A percentile compares a stretch with the other conserved stretches of the same genome.
These are phyloP conservation scores for Bolboschoenus planiculmis DNA, from an alignment of 176 grass and related monocot species.

Conservation along the genomic window DNA sequence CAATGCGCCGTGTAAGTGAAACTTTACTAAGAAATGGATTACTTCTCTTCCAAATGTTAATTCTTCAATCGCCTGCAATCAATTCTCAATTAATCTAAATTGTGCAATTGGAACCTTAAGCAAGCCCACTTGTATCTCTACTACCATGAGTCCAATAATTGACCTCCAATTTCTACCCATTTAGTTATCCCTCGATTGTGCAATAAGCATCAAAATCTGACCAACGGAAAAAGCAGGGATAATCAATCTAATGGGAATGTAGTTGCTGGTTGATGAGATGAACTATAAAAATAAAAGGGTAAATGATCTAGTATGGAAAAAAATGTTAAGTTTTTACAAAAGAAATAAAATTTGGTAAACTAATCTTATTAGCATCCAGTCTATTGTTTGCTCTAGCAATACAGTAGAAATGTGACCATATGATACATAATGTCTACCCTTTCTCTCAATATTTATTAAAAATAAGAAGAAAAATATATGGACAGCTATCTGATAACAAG, in stretches of 20 bases:
- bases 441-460: background rate
- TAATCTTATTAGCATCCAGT: background rate
- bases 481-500: background rate
- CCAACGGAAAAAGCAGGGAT: background rate
- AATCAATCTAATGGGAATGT: background rate
- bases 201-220: background rate
- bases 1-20: constrained; percentile 66
- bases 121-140: background rate
- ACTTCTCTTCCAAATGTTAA: background rate
- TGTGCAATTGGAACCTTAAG: background rate
- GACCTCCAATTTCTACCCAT: background rate
- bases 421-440: background rate
- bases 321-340: background rate
- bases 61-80: background rate
- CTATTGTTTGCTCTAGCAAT: background rate
- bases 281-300: background rate
- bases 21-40: background rate
- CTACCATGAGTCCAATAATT: background rate
- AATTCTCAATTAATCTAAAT: background rate
- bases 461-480: background rate
- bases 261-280: background rate
- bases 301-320: background rate
- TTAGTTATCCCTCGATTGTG: background rate
- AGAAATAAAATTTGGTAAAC: background rate
- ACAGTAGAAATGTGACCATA: background rate